Base-by-base conservation (phyloP, 2,329 filamentous ascomycete species). In the Fusarium sublunatum region DNA sequence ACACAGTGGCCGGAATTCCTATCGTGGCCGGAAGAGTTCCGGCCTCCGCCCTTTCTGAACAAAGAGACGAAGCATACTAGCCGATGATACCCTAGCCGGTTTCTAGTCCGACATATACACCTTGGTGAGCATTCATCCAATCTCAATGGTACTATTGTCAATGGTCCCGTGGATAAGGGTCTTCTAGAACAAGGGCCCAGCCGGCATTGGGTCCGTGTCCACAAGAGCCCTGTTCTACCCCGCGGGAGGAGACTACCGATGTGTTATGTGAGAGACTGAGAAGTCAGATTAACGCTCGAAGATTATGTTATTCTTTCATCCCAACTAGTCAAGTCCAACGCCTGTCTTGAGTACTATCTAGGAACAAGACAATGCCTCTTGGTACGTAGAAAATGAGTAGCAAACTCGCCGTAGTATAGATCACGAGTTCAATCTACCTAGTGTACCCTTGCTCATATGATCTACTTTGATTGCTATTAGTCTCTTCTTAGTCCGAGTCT, bases 11-110 rank as follows among this genome's bases (percentile, higher is more conserved):
- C 57, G 56, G 56, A 59, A 59, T 46, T 59, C 6, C 24, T 31
- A 61, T 50, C 48, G 42, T 65, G 61, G 61, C 61, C 61, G 61
- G 61, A 65, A 65, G 19, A 9, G 6, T 62, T 64, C 61, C 61
- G 61, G 42, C 42, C 46, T 49, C 28, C 58, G 58, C 58, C 58
- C 51, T 61, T 31, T 36, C 24, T 51, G 35, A 61, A 61, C 58
- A 61, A 61, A 52, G 41, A 22, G 15, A 2, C 7, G 26, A 31
- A 32, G n/a, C 13, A 19, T 25, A 31, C 34, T 36, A 46, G 42
- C 61, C 61, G 61, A 65, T 35, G 34, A 50, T 65, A 65, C 61
- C 61, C 61, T 53, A 31, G 2, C 36, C 24, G 15, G 13, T 53
- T 19, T n/a, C 22, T 13, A 53, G 28, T 9, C 11, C 25, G 26